Evolutionary conservation across 2,329 filamentous ascomycete species (phyloP).

Genomic region (Colletotrichum eremochloae): DNA sequence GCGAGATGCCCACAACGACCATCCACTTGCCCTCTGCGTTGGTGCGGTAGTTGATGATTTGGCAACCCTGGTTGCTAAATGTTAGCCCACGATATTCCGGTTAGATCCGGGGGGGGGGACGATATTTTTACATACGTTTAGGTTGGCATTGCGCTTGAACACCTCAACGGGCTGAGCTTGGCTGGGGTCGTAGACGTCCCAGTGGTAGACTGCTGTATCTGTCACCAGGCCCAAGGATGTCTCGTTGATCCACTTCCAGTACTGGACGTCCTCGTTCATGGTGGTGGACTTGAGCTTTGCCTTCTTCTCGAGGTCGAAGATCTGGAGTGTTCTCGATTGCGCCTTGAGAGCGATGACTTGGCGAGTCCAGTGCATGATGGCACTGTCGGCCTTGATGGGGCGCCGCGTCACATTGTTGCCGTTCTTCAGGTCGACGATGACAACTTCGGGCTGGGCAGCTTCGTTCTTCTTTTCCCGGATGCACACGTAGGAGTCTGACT

Average conservation of each 20-base stretch:
- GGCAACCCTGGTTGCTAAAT: slow-evolving; percentile 76
- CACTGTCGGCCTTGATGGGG: slow-evolving; percentile 98
- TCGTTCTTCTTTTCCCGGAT: slow-evolving; percentile 94
- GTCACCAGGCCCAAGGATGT: slow-evolving; percentile 90
- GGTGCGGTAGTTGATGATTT: slow-evolving; percentile 99
- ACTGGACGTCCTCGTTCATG: slow-evolving; percentile 97
- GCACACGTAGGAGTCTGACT: slow-evolving; percentile 97
- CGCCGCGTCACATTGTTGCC: slow-evolving; percentile 94
- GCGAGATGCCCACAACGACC: slow-evolving; percentile 95
- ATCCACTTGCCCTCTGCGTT: slow-evolving; percentile 98
- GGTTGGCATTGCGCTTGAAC: slow-evolving; percentile 93
- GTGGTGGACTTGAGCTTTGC: slow-evolving; percentile 96
- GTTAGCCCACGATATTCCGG: slow-evolving; percentile 17
- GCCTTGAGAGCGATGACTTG: slow-evolving; percentile 98
- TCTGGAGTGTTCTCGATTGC: slow-evolving; percentile 93
- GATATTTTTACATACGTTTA: slow-evolving; percentile 74
- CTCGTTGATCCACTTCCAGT: slow-evolving; percentile 99
- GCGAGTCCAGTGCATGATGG: slow-evolving; percentile 98
- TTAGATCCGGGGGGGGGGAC: not conserved
- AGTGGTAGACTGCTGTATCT: slow-evolving; percentile 92
- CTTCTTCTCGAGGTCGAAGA: slow-evolving; percentile 95
- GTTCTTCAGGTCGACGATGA: slow-evolving; percentile 98
- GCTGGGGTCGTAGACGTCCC: slow-evolving; percentile 91
- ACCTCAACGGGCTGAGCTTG: slow-evolving; percentile 87
- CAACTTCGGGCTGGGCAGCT: slow-evolving; percentile 88